Conservation (phyloP, 257 asterid genomes). For the Nicotiana attenuata region DNA sequence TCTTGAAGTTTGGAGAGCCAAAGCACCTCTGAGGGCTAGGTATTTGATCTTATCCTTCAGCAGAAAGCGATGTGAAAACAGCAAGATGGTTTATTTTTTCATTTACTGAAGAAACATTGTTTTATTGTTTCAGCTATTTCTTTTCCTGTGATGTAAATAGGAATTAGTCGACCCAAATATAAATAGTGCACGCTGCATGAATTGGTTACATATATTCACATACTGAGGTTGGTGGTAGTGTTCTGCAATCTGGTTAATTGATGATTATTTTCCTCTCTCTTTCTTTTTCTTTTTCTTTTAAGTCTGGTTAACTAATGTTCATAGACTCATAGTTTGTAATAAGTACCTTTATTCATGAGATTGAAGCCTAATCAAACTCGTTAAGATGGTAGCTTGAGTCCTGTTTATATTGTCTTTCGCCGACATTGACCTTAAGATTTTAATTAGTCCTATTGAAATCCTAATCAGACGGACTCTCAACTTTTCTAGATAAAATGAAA, state of each 20-base stretch:
- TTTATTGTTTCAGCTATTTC: neutral
- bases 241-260: no score
- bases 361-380: neutral
- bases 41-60: neutral
- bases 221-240: neutral
- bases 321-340: neutral
- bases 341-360: neutral
- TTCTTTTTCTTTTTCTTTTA: no score
- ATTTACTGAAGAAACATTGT: neutral
- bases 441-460: neutral
- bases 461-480: neutral
- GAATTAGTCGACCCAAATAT: neutral
- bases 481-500: neutral
- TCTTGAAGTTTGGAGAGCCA: constrained; percentile 13
- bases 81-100: neutral
- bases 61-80: neutral
- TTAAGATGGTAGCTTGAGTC: neutral
- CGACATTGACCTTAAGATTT: neutral
- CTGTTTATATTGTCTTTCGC: neutral
- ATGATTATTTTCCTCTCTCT: no score
- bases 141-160: neutral
- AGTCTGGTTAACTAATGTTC: neutral
- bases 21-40: constrained; percentile 8
- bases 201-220: neutral
- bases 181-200: neutral